These are phyloP conservation scores for Solidago caesia DNA, from an alignment of 129 eudicot species.

Conservation along the genomic window DNA sequence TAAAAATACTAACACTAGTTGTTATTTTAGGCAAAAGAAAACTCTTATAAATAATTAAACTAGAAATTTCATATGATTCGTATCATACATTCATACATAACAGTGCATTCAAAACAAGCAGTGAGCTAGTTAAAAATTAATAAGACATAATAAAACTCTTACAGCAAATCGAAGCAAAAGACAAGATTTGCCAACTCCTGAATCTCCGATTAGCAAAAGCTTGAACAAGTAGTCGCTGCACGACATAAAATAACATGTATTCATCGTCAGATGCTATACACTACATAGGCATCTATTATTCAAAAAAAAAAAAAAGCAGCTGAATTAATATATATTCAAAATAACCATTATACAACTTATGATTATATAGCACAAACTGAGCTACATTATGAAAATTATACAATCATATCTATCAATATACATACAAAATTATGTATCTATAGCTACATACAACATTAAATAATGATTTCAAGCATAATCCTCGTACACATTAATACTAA, in stretches of 20 bases:
- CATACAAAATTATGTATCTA: neutral
- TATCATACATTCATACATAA: neutral
- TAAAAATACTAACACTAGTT: no score
- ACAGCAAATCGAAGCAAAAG: constrained; percentile 74
- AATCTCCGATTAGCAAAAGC: constrained; percentile 69
- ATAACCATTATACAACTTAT: neutral
- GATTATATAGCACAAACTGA: neutral
- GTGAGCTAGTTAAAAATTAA: neutral
- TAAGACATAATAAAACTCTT: constrained; percentile 14
- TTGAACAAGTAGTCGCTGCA: constrained; percentile 77
- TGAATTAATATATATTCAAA: neutral
- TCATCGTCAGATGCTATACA: neutral
- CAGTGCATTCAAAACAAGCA: constrained; percentile 5
- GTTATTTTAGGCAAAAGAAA: no score
- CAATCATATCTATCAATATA: no score
- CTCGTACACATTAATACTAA: neutral
- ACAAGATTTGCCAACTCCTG: constrained; percentile 75
- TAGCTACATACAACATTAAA: neutral
- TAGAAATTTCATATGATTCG: no score
- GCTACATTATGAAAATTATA: no score
- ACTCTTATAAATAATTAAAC: no score
- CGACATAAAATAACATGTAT: neutral
- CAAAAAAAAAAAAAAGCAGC: neutral
- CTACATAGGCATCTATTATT: neutral
- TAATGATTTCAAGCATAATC: neutral